Conservation (phyloP, 2,329 filamentous ascomycete genomes). For the Fusarium keratoplasticum region DNA sequence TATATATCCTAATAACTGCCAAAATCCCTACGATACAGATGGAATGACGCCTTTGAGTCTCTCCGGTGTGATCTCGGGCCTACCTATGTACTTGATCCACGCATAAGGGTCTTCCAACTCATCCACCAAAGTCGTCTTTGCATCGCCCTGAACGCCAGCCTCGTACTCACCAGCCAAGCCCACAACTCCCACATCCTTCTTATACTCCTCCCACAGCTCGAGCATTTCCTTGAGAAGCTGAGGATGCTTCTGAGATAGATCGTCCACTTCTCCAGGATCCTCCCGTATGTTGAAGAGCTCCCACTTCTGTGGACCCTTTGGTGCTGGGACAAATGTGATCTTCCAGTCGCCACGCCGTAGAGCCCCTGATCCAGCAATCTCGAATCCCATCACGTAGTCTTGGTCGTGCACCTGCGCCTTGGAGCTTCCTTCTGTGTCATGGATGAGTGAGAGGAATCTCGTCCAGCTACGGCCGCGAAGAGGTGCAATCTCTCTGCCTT, state of each 20-base stretch:
- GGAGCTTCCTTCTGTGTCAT: neutral
- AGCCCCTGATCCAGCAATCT: conserved; percentile 64
- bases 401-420: conserved; percentile 24
- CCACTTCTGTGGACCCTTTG: conserved; percentile 61
- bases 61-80: conserved; percentile 14
- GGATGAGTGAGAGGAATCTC: neutral
- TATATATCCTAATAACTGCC: neutral
- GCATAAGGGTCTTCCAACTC: conserved; percentile 23
- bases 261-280: conserved; percentile 65
- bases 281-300: conserved; percentile 65
- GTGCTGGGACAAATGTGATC: conserved; percentile 67
- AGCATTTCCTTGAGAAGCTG: conserved; percentile 51
- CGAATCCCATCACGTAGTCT: conserved; percentile 65
- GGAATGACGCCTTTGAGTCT: conserved; percentile 4
- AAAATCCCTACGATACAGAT: neutral
- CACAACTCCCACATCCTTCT: conserved; percentile 17
- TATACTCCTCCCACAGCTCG: conserved; percentile 23
- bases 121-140: conserved; percentile 1
- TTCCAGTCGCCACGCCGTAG: conserved; percentile 68
- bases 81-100: conserved; percentile 28
- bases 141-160: neutral
- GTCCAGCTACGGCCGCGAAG: conserved; percentile 23
- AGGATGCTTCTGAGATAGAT: conserved; percentile 54
- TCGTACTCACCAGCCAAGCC: conserved; percentile 11
- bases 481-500: conserved; percentile 3